Evolutionary conservation across 2,329 filamentous ascomycete genomes (phyloP), one percentile per base, ranked within the genome.

Genomic region (Phialophora tarda): DNA sequence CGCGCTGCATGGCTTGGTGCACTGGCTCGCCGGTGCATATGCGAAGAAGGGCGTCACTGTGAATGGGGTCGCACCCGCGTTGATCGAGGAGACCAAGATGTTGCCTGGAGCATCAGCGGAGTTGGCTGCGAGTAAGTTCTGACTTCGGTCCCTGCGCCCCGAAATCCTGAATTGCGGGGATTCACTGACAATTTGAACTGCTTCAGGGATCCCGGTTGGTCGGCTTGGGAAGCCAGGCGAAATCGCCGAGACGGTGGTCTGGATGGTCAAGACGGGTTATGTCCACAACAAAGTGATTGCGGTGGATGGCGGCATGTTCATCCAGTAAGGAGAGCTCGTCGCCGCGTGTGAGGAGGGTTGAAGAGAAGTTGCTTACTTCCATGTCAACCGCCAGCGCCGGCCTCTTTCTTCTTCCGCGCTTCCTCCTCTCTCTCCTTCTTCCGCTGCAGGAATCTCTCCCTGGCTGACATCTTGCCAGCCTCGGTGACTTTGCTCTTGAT

Each of bases 361-460:
- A 11, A 30, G 10, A 32, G 30, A 21, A 17, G 32, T 2, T 26
- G 23, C 38, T 44, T n/a, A 44, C 7, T 44, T n/a, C 38, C 38
- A n/a, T n/a, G 38, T 44, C 53, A 38, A 34, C 21, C 38, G 66
- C 64, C 64, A 26, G 61, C 65, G 21, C 65, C 63, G n/a, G 59
- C 65, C 54, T 70, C 68, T 47, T 68, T 70, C 58, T 70, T 70
- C 57, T 67, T 65, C 57, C 55, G 58, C 10, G 76, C 76, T 61
- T 79, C 79, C 65, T 71, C 71, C 62, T 80, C 78, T 41, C 77
- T 75, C 67, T 88, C 86, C 67, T 77, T 82, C 78, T 88, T 88
- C 69, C 86, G 78, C 60, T 86, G 84, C 72, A 89, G 74, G 73
- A 87, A 89, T 53, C 87, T 79, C 74, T 88, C 87, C 71, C 83